Percentiles rank a stretch among this genome's conserved stretches.
phyloP scores from a whole-genome alignment of 768 basidiomycete genomes.

The Saitozyma podzolica region DNA sequence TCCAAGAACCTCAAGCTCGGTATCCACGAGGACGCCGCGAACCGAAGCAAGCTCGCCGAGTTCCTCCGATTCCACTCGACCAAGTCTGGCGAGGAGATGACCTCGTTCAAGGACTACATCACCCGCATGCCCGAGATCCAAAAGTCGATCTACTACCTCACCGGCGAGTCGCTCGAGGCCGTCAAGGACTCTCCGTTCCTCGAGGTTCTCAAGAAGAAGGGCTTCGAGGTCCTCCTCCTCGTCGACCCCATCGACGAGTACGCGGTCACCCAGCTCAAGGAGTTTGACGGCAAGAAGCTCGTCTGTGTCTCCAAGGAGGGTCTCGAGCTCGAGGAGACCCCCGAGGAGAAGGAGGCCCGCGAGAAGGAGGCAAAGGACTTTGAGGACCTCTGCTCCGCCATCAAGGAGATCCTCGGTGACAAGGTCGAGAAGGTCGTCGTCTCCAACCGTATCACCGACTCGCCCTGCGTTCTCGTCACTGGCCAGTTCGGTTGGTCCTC shows the following conservation, averaged over 20 bases:
- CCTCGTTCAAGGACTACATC: constrained; percentile 98
- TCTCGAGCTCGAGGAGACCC: constrained; percentile 97
- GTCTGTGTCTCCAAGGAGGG: constrained; percentile 98
- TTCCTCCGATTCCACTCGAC: constrained; percentile 98
- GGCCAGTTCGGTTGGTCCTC: constrained; percentile 99
- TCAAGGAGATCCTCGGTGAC: constrained; percentile 98
- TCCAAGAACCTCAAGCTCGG: constrained; percentile 99
- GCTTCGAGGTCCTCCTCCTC: constrained; percentile 95
- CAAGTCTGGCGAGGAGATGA: constrained; percentile 84
- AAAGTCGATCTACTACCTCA: constrained; percentile 99
- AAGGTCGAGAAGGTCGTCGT: constrained; percentile 99
- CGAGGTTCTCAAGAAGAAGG: constrained; percentile 98
- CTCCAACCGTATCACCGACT: constrained; percentile 96
- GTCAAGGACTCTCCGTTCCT: constrained; percentile 96
- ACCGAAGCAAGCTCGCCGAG: constrained; percentile 98
- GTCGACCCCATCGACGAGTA: constrained; percentile 99
- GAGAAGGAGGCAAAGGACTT: constrained; percentile 83
- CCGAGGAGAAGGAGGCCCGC: constrained; percentile 89
- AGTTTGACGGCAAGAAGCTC: constrained; percentile 97
- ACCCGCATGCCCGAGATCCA: constrained; percentile 99
- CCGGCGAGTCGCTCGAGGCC: constrained; percentile 90
- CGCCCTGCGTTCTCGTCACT: constrained; percentile 94
- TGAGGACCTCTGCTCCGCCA: constrained; percentile 83
- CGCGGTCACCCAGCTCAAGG: constrained; percentile 96
- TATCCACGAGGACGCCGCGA: constrained; percentile 98